Evolutionary conservation across 768 basidiomycete genomes (phyloP), one percentile per base, ranked within the genome.

Genomic region (Rhodotorula babjevae): DNA sequence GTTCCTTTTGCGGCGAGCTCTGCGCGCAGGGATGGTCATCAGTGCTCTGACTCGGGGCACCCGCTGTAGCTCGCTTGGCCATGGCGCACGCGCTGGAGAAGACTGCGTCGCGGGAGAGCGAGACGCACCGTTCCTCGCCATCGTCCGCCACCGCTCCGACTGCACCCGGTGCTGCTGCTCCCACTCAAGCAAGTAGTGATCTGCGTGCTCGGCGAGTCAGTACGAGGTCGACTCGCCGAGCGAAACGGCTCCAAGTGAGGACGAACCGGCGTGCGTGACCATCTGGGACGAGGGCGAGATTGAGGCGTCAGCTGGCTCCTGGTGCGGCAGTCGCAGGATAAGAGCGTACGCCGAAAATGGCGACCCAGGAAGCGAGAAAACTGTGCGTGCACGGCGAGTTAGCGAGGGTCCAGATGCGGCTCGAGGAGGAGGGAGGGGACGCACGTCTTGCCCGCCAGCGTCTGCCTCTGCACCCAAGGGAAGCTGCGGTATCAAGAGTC

Each of bases 121-220:
- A 27, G 40, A 49, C 72, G 46, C 9, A 73, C 72, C 72, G 12
- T 57, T 68, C 53, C 74, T 47, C 46, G 74, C 74, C 49, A 57
- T 42, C 7, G 49, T 72, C n/a, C 74, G 29, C 74, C 74, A 76
- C 25, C 59, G 62, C 50, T 76, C 74, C 1, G 49, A 16, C 23
- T 42, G 52, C 0, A 56, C n/a, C 15, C 74, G 64, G 47, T 76
- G 71, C 27, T 64, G 44, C 9, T 44, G 47, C 68, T 76, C 74
- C 50, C 55, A 72, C 33, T 61, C 18, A 1, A 76, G 49, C 29
- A 76, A 42, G 59, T 76, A 76, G 50, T 76, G 67, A 47, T 76
- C 74, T 31, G 67, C 65, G 21, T 53, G 18, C 3, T 1, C 12
- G 18, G 6, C 11, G 25, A 15, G 23, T 29, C 2, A 44, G 27